Base-by-base conservation (phyloP, 75 land plant genomes). In the Cunninghamia lanceolata region DNA sequence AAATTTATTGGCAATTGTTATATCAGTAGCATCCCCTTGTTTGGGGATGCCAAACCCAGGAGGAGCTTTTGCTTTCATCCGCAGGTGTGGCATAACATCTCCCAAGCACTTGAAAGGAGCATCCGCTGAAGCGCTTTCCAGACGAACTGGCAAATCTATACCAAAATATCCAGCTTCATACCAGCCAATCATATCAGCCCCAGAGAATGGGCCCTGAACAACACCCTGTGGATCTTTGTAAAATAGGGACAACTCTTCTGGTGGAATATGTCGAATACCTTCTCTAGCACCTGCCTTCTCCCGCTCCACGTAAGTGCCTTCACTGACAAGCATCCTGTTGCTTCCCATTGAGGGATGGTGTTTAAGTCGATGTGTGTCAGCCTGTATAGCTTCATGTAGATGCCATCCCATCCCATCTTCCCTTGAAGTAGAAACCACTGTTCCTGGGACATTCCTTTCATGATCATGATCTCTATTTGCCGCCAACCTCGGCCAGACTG, bases 81-180 rank as follows among this genome's bases (percentile, higher is more conserved):
- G 88, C 86, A 98, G 89, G 50, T 98, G 99, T 40, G 99, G 99
- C 99, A 98, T 98, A 13, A 92, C 90, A 88, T 95, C 97, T 83
- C 98, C 99, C 86, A 98, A 95, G 63, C 87, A 84, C 8, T 81
- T 85, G 70, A 95, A 98, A 16, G 96, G 96, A n/a, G 85, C 85
- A 34, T 93, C 94, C 70, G 91, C 85, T 30, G 99, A 86, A 73
- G 94, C 98, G 87, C 79, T 90, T n/a, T 91, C 92, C 34, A 92
- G 86, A 30, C 97, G 97, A 79, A 98, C 99, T 83, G 89, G 97
- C 79, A 98, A 87, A 82, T 98, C 99, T 83, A 97, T 89, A 45
- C 96, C 97, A 92, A 98, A 98, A 90, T 93, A 98, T 32, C 98
- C 99, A 45, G 94, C 94, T 88, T 98, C 99, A 92, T 93, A 98